Base-by-base conservation (phyloP, 345 rosid genomes). In the Reutealis trisperma region DNA sequence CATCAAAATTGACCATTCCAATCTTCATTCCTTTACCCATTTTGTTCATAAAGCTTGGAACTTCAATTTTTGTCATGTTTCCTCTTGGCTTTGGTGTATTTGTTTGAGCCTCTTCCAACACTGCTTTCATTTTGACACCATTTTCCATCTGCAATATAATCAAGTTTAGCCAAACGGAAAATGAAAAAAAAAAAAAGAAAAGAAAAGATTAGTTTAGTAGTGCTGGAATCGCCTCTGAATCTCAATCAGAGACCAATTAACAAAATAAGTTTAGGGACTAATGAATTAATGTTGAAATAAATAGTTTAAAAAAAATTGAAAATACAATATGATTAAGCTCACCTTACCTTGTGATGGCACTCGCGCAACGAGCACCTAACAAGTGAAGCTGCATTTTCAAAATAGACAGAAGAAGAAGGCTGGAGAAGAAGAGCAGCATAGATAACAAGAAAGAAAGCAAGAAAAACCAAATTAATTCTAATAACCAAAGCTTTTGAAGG, bases 321-420 rank as follows among this genome's bases (percentile, higher is more conserved):
- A 52, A 52, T 12, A 5, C 37, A 5, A 27, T n/a, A n/a, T 14
- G 37, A 59, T 62, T 37, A 54, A 79, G 84, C 96, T 92, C 90
- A 90, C 97, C 98, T 92, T 85, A 93, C 98, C 97, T 93, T 91
- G 85, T 86, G 94, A 86, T 85, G 94, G 78, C 99, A 91, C 59
- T 92, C 91, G 58, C 79, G 89, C 79, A 90, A 75, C 3, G 95
- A 91, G 91, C 97, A 91, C 70, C 94, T 78, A 74, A 93, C 85
- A 49, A 87, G 86, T 18, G 97, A 87, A 30, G 91, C 90, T 52
- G 91, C 90, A 79, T 83, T 86, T 32, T 78, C 84, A 70, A 90
- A 88, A 84, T 91, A 86, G 51, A 76, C 61, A 0, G 91, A 83
- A 75, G 94, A 94, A 59, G 98, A 89, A 25, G 97, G 94, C 0